Evolutionary conservation across 2,329 filamentous ascomycete species (phyloP).

Genomic region (Parafenestella ontariensis): DNA sequence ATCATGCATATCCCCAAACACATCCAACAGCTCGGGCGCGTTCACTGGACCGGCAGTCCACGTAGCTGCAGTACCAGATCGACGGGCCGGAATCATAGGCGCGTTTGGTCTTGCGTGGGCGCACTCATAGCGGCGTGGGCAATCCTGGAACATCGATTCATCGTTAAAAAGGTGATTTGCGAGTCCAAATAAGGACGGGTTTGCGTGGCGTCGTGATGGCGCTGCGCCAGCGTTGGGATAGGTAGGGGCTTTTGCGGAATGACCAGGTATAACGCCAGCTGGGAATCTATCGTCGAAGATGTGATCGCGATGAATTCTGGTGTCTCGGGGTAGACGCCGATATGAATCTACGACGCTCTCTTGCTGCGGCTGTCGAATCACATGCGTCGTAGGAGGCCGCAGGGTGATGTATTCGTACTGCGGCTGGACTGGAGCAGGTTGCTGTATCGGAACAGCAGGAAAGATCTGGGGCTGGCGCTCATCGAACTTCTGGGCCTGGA

Average conservation of each 20-base stretch:
- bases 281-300: neutral
- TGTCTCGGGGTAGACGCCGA: no score
- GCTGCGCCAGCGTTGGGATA: neutral
- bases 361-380: neutral
- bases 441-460: neutral
- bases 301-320: neutral
- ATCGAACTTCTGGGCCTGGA: neutral
- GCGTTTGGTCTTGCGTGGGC: no score
- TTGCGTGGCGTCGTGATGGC: neutral
- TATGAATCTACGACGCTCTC: neutral
- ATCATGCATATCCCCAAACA: no score
- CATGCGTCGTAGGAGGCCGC: neutral
- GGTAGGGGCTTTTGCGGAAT: neutral
- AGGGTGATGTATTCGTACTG: neutral
- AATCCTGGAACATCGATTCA: neutral
- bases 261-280: neutral
- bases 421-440: neutral
- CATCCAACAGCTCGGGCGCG: no score
- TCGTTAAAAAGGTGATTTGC: neutral
- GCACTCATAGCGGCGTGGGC: no score
- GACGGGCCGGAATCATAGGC: no score
- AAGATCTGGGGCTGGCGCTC: neutral
- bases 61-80: no score
- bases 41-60: no score
- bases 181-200: neutral